A percentile compares a stretch with the other conserved stretches of the same genome.
These are phyloP conservation scores for Aspergillus sp. DNA, from an alignment of 2,329 filamentous ascomycete species.

Conservation along the genomic window DNA sequence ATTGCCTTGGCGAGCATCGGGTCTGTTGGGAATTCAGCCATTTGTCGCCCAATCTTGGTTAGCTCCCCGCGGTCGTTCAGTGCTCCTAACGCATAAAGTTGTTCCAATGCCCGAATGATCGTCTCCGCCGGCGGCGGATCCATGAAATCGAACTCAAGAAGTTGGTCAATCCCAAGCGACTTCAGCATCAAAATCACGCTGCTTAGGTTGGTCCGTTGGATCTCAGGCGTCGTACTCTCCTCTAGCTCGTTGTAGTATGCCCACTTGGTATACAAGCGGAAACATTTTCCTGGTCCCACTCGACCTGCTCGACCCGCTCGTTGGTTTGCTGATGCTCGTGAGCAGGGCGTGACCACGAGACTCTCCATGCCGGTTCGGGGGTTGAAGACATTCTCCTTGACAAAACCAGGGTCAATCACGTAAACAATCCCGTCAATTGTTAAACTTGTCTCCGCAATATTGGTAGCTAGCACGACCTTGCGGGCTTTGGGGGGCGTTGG, in stretches of 20 bases:
- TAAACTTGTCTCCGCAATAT: conserved; percentile 93
- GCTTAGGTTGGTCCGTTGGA: conserved; percentile 85
- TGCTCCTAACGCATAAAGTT: conserved; percentile 86
- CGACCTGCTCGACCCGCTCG: conserved; percentile 89
- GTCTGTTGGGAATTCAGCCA: conserved; percentile 93
- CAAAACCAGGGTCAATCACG: conserved; percentile 92
- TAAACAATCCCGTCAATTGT: conserved; percentile 96
- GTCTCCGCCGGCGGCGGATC: conserved; percentile 88
- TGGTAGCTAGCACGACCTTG: conserved; percentile 92
- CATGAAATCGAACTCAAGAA: conserved; percentile 95
- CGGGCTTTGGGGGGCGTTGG: conserved; percentile 80
- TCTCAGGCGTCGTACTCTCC: conserved; percentile 87
- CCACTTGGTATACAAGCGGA: conserved; percentile 89
- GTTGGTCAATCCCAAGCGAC: conserved; percentile 84
- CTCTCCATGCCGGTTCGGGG: conserved; percentile 90
- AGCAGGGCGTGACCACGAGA: conserved; percentile 86
- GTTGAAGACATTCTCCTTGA: conserved; percentile 94
- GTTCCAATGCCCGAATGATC: conserved; percentile 83
- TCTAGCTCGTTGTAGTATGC: conserved; percentile 94
- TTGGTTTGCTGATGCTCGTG: conserved; percentile 88
- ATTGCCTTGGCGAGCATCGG: conserved; percentile 89
- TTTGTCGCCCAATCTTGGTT: conserved; percentile 86
- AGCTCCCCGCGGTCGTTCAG: conserved; percentile 85
- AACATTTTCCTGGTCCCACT: conserved; percentile 89
- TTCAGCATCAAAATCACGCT: conserved; percentile 83